phyloP scores from a whole-genome alignment of 805 yeast genomes.

The Komagataella mondaviorum region DNA sequence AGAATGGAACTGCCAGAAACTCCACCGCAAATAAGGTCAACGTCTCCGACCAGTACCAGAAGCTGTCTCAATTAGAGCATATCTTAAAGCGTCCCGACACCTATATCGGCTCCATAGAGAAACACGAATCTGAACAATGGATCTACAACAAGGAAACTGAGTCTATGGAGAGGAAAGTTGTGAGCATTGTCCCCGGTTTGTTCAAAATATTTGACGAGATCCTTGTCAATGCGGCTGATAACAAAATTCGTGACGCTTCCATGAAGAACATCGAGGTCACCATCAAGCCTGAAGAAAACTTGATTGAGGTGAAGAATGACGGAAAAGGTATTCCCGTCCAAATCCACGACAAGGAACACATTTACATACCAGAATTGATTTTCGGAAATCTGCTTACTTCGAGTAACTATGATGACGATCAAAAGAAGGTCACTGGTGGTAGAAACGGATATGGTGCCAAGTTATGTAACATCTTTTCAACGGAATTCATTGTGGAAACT shows the following conservation, averaged over 20 bases:
- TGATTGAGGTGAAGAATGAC: conserved; percentile 76
- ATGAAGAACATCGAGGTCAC: conserved; percentile 83
- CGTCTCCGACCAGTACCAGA: conserved; percentile 75
- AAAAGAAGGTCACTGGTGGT: conserved; percentile 96
- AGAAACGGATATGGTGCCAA: conserved; percentile 98
- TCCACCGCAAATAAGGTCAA: conserved; percentile 2
- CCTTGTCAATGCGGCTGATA: conserved; percentile 96
- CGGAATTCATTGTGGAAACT: conserved; percentile 77
- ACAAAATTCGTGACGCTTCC: conserved; percentile 84
- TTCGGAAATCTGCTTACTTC: conserved; percentile 93
- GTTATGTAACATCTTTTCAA: conserved; percentile 89
- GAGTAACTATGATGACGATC: conserved; percentile 89
- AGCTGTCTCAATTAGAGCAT: conserved; percentile 90
- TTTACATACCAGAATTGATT: conserved; percentile 91
- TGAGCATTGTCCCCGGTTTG: conserved; percentile 86
- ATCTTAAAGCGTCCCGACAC: conserved; percentile 96
- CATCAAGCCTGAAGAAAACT: conserved; percentile 62
- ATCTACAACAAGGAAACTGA: conserved; percentile 54
- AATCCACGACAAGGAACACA: conserved; percentile 80
- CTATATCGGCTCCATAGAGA: conserved; percentile 90
- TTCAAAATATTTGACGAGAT: conserved; percentile 96
- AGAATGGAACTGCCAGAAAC: background rate
- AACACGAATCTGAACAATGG: conserved; percentile 74
- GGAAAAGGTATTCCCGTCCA: conserved; percentile 95
- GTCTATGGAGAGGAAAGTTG: conserved; percentile 44